These are phyloP conservation scores for Teunomyces gatunensis DNA, from an alignment of 805 yeast species.

Conservation along the genomic window DNA sequence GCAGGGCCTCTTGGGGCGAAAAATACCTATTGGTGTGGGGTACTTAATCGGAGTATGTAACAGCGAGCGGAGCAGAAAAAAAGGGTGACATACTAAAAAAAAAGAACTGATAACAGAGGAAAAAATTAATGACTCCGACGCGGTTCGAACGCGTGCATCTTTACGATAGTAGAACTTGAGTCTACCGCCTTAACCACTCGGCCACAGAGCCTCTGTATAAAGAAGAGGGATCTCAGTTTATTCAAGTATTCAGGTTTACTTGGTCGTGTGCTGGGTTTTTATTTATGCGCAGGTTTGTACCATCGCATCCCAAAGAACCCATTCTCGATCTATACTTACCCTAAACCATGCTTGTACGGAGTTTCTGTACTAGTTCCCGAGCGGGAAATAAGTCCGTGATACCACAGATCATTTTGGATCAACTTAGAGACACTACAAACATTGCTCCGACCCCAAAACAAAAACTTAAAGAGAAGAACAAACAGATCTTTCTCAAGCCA, in stretches of 20 bases:
- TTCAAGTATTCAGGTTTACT: too few relatives aligned
- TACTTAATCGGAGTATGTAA: neutral
- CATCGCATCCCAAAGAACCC: neutral
- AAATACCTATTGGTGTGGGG: neutral
- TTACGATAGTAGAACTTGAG: conserved; percentile 4
- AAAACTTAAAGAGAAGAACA: conserved; percentile 3
- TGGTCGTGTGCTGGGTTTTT: neutral
- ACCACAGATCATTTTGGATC: conserved; percentile 12
- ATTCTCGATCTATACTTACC: neutral
- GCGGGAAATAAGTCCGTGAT: conserved; percentile 13
- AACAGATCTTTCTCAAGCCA: conserved; percentile 17
- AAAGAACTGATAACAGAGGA: neutral
- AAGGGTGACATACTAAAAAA: neutral
- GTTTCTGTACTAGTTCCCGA: conserved; percentile 1
- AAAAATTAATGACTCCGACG: conserved; percentile 4
- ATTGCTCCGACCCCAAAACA: conserved; percentile 6
- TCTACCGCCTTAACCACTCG: conserved; percentile 4
- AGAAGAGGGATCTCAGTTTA: neutral
- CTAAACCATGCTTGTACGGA: conserved; percentile 4
- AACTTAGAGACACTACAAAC: conserved; percentile 10
- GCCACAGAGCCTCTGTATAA: conserved; percentile 1
- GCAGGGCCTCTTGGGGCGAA: neutral
- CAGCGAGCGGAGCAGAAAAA: neutral
- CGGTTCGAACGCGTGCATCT: conserved; percentile 5
- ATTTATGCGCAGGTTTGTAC: neutral